These are phyloP conservation scores for Mucor circinelloides DNA, from an alignment of 371 early-diverging fungal genomes.

Conservation along the genomic window DNA sequence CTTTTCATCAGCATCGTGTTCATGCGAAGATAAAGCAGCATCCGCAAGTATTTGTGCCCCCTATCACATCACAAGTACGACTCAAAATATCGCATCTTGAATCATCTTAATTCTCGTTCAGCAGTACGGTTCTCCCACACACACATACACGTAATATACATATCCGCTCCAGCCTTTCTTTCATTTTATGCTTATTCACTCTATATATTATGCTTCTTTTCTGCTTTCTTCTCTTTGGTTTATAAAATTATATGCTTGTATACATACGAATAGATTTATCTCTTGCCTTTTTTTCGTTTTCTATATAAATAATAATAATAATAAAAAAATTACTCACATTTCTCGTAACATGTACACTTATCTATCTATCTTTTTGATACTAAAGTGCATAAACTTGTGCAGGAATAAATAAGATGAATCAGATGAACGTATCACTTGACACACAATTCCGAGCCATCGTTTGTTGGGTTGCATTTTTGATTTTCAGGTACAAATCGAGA, in stretches of 20 bases:
- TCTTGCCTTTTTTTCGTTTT: background rate
- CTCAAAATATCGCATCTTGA: background rate
- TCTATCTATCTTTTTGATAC: background rate
- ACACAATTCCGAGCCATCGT: background rate
- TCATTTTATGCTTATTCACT: background rate
- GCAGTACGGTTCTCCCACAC: background rate
- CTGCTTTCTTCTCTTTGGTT: background rate
- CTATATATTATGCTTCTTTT: background rate
- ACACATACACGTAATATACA: background rate
- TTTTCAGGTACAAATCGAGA: background rate
- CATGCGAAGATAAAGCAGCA: conserved; percentile 33
- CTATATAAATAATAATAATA: background rate
- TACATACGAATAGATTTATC: background rate
- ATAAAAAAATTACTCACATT: background rate
- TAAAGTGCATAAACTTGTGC: background rate
- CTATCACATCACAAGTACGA: background rate
- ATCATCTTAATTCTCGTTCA: background rate
- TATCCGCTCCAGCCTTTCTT: background rate
- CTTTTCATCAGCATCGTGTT: conserved; percentile 19
- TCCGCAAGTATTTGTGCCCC: background rate
- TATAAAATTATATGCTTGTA: background rate
- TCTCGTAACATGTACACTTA: background rate
- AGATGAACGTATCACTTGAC: background rate
- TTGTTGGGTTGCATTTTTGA: background rate
- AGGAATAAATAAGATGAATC: background rate